Percentiles rank a stretch among this genome's conserved stretches.
phyloP scores from a whole-genome alignment of 768 basidiomycete genomes.

The Albatrellus ellisii region DNA sequence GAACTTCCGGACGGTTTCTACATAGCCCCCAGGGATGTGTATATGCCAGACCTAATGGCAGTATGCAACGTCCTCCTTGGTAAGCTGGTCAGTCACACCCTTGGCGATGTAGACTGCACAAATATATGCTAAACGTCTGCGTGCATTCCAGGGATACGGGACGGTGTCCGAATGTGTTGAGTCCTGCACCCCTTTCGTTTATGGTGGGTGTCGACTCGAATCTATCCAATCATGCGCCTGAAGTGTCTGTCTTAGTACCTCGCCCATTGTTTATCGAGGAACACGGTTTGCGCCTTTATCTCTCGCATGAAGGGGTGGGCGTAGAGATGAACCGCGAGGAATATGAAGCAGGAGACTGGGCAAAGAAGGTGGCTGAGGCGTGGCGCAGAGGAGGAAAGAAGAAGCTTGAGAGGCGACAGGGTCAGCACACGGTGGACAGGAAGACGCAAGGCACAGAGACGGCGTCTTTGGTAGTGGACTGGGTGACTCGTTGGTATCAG shows the following conservation, averaged over 20 bases:
- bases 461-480: constrained; percentile 35
- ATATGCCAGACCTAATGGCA: constrained; percentile 74
- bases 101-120: background rate
- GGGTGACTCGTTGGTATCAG: constrained; percentile 34
- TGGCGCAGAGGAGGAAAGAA: constrained; percentile 31
- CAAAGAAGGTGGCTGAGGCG: constrained; percentile 43
- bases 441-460: constrained; percentile 30
- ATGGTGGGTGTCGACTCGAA: constrained; percentile 29
- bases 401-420: constrained; percentile 38
- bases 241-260: constrained; percentile 33
- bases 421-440: constrained; percentile 26
- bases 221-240: background rate
- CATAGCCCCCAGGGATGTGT: constrained; percentile 63
- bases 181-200: constrained; percentile 65
- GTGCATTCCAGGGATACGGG: constrained; percentile 68
- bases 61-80: constrained; percentile 65
- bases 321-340: constrained; percentile 49
- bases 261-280: constrained; percentile 75
- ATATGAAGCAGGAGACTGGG: constrained; percentile 71
- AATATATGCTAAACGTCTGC: constrained; percentile 1
- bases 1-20: constrained; percentile 57
- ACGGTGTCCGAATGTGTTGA: constrained; percentile 74
- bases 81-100: constrained; percentile 42
- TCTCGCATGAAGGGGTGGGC: constrained; percentile 52
- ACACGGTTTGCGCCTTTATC: constrained; percentile 54